Evolutionary conservation across 2,329 filamentous ascomycete genomes (phyloP), one percentile per base, ranked within the genome.

Genomic region (Ophiognomonia clavigignenti-juglandacearum): DNA sequence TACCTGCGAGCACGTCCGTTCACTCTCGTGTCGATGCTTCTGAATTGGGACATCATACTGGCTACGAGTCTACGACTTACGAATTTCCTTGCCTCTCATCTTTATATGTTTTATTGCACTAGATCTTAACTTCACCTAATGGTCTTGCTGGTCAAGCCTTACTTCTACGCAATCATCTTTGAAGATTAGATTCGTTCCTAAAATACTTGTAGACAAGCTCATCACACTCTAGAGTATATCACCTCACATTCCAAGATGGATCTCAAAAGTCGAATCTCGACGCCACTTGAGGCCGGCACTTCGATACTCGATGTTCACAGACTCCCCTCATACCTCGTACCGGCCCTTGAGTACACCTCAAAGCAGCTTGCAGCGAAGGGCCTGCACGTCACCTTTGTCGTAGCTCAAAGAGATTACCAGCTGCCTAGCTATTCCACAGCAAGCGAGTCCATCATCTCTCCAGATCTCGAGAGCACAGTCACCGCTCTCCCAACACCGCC

Each of bases 201-300:
- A 35, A 16, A 7, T 6, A 14, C 19, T 14, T 4, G 4, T 16
- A 23, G n/a, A 36, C 22, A n/a, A 24, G 7, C 11, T 24, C 26
- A 26, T 35, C 22, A 14, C 23, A 18, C 16, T 10, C n/a, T 20
- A n/a, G n/a, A n/a, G n/a, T n/a, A n/a, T n/a, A n/a, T n/a, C 18
- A 20, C 11, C 16, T 18, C 22, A 8, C 8, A 14, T 8, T 18
- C 26, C 19, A 57, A 24, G 27, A 74, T 75, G 69, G 59, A 69
- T 32, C 67, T 76, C 58, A 83, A 80, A 64, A 66, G 71, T 46
- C 69, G 66, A 47, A 84, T 84, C 56, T 83, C 80, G 2, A 74
- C 78, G 41, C 80, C 81, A 13, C 71, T 85, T 47, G 81, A 83
- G 68, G 80, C 80, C 23, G 80, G 80, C 16, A 66, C 68, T 35